Evolutionary conservation across 768 basidiomycete species (phyloP).

Genomic region (Lactarius indigo): DNA sequence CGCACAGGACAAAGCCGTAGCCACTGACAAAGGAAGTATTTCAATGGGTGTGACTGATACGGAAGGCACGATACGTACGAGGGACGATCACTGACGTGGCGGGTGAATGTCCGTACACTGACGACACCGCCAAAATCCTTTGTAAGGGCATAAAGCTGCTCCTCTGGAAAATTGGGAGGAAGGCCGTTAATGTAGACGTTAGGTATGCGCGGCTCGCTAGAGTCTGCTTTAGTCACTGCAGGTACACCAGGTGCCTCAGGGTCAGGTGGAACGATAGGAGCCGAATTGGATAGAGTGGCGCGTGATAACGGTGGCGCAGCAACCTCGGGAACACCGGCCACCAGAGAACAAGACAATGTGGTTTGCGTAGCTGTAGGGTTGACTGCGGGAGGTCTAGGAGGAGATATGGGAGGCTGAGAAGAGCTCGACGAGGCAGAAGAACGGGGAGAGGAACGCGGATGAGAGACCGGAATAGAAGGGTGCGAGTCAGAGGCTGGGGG

Average conservation of each 20-base stretch:
- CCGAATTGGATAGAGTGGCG: conserved; percentile 18
- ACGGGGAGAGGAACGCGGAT: conserved; percentile 27
- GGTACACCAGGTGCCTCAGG: conserved; percentile 3
- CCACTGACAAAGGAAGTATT: conserved; percentile 42
- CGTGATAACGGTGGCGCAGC: conserved; percentile 6
- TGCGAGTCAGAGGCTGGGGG: conserved; percentile 21
- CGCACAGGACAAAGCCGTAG: conserved; percentile 77
- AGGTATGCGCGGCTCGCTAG: conserved; percentile 41
- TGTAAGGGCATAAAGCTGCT: conserved; percentile 68
- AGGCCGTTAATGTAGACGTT: conserved; percentile 90
- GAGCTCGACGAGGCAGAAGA: conserved; percentile 18
- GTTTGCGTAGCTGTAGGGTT: conserved; percentile 12
- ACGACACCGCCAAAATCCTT: conserved; percentile 68
- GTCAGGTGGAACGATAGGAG: conserved; percentile 18
- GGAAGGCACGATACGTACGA: conserved; percentile 37
- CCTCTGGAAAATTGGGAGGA: conserved; percentile 79
- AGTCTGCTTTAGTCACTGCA: conserved; percentile 13
- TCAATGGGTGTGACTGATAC: neutral
- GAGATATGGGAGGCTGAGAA: conserved; percentile 26
- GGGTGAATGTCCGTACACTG: conserved; percentile 81
- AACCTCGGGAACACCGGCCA: conserved; percentile 6
- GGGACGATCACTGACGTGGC: conserved; percentile 71
- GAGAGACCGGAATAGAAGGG: conserved; percentile 26
- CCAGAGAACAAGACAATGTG: conserved; percentile 13
- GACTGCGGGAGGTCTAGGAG: conserved; percentile 19